Evolutionary conservation across 169 alveolate genomes (phyloP).

Genomic region (Plasmodium knowlesi): DNA sequence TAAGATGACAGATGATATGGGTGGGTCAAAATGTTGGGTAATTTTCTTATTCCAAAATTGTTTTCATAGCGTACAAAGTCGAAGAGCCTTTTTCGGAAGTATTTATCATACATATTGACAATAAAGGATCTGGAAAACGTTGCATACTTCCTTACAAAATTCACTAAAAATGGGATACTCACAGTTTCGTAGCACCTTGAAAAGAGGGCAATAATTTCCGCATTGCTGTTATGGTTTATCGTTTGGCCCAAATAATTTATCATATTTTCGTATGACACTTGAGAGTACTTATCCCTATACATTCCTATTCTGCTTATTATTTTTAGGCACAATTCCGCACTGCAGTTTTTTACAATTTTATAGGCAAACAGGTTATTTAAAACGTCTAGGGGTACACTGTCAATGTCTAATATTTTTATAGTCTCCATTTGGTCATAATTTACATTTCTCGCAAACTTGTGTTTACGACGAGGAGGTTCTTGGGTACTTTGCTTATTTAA

Average conservation of each 20-base stretch:
- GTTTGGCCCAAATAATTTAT: constrained; percentile 75
- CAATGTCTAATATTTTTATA: constrained; percentile 80
- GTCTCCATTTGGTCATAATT: constrained; percentile 70
- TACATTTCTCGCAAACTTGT: constrained; percentile 51
- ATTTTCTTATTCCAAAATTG: constrained; percentile 59
- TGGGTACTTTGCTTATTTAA: constrained; percentile 4
- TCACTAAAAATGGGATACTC: constrained; percentile 86
- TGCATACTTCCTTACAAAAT: constrained; percentile 84
- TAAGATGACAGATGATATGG: constrained; percentile 83
- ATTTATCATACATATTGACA: constrained; percentile 80
- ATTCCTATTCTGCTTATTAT: constrained; percentile 82
- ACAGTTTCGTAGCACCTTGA: constrained; percentile 84
- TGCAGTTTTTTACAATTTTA: constrained; percentile 82
- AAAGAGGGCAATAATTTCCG: constrained; percentile 84
- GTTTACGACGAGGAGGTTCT: constrained; percentile 15
- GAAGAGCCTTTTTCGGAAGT: constrained; percentile 77
- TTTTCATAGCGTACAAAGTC: constrained; percentile 80
- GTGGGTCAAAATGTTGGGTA: constrained; percentile 79
- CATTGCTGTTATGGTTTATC: constrained; percentile 76
- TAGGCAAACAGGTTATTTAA: constrained; percentile 82
- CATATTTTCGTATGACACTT: constrained; percentile 82
- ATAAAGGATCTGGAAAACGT: constrained; percentile 84
- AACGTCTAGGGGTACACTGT: constrained; percentile 78
- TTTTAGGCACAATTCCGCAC: constrained; percentile 82
- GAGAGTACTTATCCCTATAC: constrained; percentile 82